Evolutionary conservation across 2,329 filamentous ascomycete genomes (phyloP).

Genomic region (Ambrosiella cleistominuta): DNA sequence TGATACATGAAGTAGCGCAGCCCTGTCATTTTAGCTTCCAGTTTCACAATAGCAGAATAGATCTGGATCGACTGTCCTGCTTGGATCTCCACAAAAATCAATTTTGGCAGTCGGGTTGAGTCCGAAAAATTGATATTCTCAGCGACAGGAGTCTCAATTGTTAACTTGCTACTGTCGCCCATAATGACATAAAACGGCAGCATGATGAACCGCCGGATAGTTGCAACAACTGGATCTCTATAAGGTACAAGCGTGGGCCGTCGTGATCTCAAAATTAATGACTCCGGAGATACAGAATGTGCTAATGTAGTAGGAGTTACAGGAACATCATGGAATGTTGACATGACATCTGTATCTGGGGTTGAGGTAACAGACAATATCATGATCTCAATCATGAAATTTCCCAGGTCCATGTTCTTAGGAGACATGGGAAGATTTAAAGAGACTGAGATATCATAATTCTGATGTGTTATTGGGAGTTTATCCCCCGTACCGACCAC

Average conservation of each 20-base stretch:
- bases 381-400: conserved; percentile 79
- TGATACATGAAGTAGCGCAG: conserved; percentile 77
- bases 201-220: conserved; percentile 40
- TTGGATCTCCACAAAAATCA: conserved; percentile 46
- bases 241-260: conserved; percentile 70
- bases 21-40: conserved; percentile 60
- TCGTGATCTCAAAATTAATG: conserved; percentile 43
- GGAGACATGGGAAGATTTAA: conserved; percentile 64
- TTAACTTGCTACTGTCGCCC: conserved; percentile 5
- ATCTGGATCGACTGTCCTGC: conserved; percentile 55
- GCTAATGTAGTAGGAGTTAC: neutral
- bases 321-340: neutral
- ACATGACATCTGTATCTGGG: neutral
- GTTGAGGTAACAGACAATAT: neutral
- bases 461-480: conserved; percentile 50
- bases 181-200: conserved; percentile 50
- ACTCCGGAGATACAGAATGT: neutral
- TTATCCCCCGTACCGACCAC: conserved; percentile 27
- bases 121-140: conserved; percentile 49
- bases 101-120: conserved; percentile 24
- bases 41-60: conserved; percentile 49
- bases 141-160: conserved; percentile 43
- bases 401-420: conserved; percentile 58
- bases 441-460: conserved; percentile 67
- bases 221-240: conserved; percentile 48